Conservation (phyloP, 345 rosid species). For the Eucalyptus urophylla region DNA sequence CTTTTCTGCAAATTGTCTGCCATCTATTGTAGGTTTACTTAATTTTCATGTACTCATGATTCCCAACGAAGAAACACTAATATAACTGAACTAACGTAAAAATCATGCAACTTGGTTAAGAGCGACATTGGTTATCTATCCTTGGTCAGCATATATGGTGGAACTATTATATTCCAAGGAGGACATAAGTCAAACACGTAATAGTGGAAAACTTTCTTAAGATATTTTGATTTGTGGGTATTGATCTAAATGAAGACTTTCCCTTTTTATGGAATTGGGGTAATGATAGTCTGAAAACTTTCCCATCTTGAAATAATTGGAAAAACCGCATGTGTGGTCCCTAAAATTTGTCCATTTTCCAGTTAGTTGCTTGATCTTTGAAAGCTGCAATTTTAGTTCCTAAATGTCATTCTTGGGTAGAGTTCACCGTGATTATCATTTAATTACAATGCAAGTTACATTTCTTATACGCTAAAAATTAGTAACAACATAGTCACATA, state of each 20-base stretch:
- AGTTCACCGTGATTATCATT: not conserved
- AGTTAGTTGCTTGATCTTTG: not conserved
- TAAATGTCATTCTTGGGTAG: not conserved
- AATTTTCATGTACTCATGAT: not conserved
- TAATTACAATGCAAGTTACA: not conserved
- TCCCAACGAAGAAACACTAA: not conserved
- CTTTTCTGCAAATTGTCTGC: not conserved
- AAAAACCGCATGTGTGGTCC: not conserved
- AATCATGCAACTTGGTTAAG: not conserved
- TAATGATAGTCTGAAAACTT: not conserved
- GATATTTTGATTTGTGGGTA: not conserved
- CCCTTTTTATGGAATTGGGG: not conserved
- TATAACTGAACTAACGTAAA: not conserved
- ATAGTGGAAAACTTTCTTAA: not conserved
- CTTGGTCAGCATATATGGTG: not conserved
- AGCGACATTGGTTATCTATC: not conserved
- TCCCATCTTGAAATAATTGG: not conserved
- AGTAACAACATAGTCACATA: not conserved
- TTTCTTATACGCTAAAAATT: not conserved
- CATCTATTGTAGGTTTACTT: not conserved
- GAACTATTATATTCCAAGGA: not conserved
- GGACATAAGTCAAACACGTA: not conserved
- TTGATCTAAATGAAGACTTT: not conserved
- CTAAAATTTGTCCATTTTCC: not conserved
- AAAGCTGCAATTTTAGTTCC: not conserved